phyloP scores from a whole-genome alignment of 2,329 filamentous ascomycete genomes.

The Dactylella cylindrospora region DNA sequence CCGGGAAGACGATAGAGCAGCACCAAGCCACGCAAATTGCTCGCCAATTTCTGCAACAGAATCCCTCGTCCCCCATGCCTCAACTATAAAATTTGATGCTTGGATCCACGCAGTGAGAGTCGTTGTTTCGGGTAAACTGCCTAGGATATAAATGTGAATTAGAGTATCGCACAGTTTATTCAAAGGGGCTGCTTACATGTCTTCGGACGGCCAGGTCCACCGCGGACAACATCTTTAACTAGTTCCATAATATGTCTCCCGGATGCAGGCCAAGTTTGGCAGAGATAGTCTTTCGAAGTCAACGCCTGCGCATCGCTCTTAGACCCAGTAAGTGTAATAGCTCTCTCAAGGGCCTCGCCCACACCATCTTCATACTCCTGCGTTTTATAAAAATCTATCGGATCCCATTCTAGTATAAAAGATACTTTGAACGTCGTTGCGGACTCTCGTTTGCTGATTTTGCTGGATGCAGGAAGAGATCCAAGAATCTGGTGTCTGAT shows the following conservation, averaged over 20 bases:
- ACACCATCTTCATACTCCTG: slow-evolving; percentile 18
- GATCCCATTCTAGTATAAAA: slow-evolving; percentile 23
- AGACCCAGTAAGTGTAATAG: slow-evolving; percentile 47
- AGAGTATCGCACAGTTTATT: neutral
- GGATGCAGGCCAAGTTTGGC: slow-evolving; percentile 46
- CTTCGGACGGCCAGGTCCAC: neutral
- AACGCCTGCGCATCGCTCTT: slow-evolving; percentile 46
- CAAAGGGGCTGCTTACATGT: neutral
- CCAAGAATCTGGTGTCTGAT: slow-evolving; percentile 8
- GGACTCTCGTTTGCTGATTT: slow-evolving; percentile 27
- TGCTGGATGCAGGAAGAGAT: slow-evolving; percentile 10
- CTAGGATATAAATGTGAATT: neutral
- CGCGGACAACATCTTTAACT: slow-evolving; percentile 8
- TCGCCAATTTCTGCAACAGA: slow-evolving; percentile 51
- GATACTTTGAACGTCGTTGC: slow-evolving; percentile 8
- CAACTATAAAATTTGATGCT: slow-evolving; percentile 7
- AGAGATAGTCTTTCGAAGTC: slow-evolving; percentile 47
- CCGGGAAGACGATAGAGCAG: slow-evolving; percentile 50
- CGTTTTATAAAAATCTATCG: slow-evolving; percentile 6
- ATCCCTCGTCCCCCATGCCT: slow-evolving; percentile 13
- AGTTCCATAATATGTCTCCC: slow-evolving; percentile 10
- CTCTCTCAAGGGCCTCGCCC: slow-evolving; percentile 18
- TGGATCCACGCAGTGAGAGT: neutral
- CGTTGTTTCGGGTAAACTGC: neutral
- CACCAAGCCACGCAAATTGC: slow-evolving; percentile 52